These are phyloP conservation scores for Penicilliopsis zonata DNA, from an alignment of 495 filamentous ascomycete species.

Conservation along the genomic window DNA sequence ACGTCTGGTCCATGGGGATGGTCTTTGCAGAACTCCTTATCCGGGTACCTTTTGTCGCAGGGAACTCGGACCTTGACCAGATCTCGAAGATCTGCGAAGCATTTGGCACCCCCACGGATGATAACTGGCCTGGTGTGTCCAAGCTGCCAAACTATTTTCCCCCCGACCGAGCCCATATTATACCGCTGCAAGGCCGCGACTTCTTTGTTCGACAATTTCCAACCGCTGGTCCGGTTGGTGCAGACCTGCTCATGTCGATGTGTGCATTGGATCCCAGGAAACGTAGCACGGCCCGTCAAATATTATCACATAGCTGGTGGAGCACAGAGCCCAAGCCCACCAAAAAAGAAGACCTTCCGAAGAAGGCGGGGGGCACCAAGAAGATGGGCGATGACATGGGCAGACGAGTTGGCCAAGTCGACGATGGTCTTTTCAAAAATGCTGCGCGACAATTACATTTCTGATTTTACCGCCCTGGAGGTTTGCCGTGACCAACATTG, in stretches of 20 bases:
- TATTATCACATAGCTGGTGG: slow-evolving; percentile 84
- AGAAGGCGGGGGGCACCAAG: slow-evolving; percentile 48
- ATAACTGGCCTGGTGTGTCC: slow-evolving; percentile 89
- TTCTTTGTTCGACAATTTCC: slow-evolving; percentile 62
- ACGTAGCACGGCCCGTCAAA: slow-evolving; percentile 59
- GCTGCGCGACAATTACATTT: slow-evolving; percentile 88
- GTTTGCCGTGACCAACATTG: too few species aligned
- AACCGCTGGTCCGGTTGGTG: slow-evolving; percentile 65
- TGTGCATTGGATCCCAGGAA: slow-evolving; percentile 74
- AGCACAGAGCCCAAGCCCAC: slow-evolving; percentile 70
- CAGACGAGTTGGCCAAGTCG: slow-evolving; percentile 60
- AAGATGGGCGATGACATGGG: slow-evolving; percentile 80
- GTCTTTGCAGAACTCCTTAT: slow-evolving; percentile 89
- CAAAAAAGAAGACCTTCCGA: slow-evolving; percentile 71
- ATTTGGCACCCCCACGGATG: slow-evolving; percentile 85
- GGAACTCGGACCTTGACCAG: slow-evolving; percentile 70
- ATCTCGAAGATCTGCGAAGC: slow-evolving; percentile 68
- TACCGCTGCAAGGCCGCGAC: slow-evolving; percentile 53
- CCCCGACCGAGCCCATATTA: slow-evolving; percentile 33
- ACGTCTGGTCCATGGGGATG: slow-evolving; percentile 89
- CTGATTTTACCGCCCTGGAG: too few species aligned
- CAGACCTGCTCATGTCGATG: slow-evolving; percentile 80
- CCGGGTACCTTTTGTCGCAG: slow-evolving; percentile 66
- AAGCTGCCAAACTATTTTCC: slow-evolving; percentile 65
- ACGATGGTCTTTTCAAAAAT: slow-evolving; percentile 51